phyloP scores from a whole-genome alignment of 805 yeast species.

The Hanseniaspora osmophila region DNA sequence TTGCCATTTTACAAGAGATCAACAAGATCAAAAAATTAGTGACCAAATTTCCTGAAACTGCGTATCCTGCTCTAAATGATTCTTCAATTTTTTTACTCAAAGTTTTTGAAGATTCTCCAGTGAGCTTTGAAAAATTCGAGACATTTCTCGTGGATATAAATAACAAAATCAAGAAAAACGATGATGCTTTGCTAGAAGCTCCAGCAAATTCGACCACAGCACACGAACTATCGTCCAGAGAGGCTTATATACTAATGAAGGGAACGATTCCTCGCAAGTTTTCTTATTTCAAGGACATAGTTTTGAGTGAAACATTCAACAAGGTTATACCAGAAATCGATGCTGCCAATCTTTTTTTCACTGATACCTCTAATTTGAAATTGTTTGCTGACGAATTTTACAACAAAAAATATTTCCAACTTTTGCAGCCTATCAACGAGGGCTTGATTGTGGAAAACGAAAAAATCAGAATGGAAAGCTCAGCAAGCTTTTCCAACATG shows the following conservation, averaged over 20 bases:
- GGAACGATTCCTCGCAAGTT: slow-evolving; percentile 41
- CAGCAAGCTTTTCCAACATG: slow-evolving; percentile 19
- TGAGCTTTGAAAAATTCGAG: slow-evolving; percentile 43
- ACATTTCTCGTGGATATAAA: slow-evolving; percentile 47
- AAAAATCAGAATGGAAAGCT: slow-evolving; percentile 51
- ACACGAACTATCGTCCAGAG: slow-evolving; percentile 11
- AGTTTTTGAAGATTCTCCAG: slow-evolving; percentile 31
- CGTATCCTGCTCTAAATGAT: slow-evolving; percentile 25
- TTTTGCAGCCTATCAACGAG: slow-evolving; percentile 22
- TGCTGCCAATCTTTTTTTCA: slow-evolving; percentile 19
- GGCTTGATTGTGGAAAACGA: slow-evolving; percentile 41
- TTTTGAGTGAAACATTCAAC: slow-evolving; percentile 16
- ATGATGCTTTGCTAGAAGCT: neutral
- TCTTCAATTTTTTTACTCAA: slow-evolving; percentile 19
- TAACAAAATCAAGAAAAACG: slow-evolving; percentile 10
- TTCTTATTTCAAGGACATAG: slow-evolving; percentile 16
- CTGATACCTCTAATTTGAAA: slow-evolving; percentile 20
- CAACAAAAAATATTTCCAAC: slow-evolving; percentile 20
- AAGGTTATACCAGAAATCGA: slow-evolving; percentile 18
- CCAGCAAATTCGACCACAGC: slow-evolving; percentile 14
- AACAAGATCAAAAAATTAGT: slow-evolving; percentile 43
- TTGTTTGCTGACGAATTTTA: slow-evolving; percentile 21
- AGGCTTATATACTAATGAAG: slow-evolving; percentile 37
- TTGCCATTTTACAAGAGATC: slow-evolving; percentile 53
- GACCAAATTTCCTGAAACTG: slow-evolving; percentile 42